Evolutionary conservation across 345 rosid genomes (phyloP), one percentile per base, ranked within the genome.

Genomic region (Dipteronia sinensis): DNA sequence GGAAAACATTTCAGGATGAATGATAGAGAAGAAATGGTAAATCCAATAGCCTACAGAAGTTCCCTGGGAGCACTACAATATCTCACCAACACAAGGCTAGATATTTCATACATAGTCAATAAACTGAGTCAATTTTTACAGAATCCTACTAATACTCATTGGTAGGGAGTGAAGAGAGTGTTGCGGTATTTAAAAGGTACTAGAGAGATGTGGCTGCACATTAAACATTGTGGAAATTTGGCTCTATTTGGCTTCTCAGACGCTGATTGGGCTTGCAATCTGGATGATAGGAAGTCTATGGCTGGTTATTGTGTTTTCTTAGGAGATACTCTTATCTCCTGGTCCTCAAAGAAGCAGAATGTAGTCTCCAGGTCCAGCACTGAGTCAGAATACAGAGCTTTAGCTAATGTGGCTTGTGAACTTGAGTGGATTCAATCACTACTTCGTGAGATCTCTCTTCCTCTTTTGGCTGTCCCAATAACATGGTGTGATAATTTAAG

Each of bases 51-150:
- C 3, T 68, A 46, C 0, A n/a, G 38, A 12, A 42, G 27, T 9
- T 15, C 27, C 22, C 20, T 69, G 2, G 56, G 56, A 0, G 56
- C 19, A 0, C 0, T 68, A 0, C 56, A 20, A 38, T 76, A 67
- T 29, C 13, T 58, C n/a, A n/a, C n/a, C n/a, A n/a, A n/a, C n/a
- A n/a, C n/a, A n/a, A n/a, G n/a, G n/a, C n/a, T n/a, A n/a, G n/a
- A n/a, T n/a, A 66, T 49, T 6, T 6, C 55, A 1, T 65, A 15
- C 7, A 6, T 13, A 0, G 56, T 53, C 7, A 66, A 76, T 4
- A 76, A 13, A 22, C 1, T 53, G 5, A 34, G 65, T 11, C 72
- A 76, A 15, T 76, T 51, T n/a, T 20, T 76, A 55, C 42, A 51
- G 8, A 7, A 1, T 1, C 72, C 65, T 3, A 69, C n/a, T n/a